A percentile compares a stretch with the other conserved stretches of the same genome.
phyloP scores from a whole-genome alignment of 2,329 filamentous ascomycete species.

The Apiospora saccharicola region DNA sequence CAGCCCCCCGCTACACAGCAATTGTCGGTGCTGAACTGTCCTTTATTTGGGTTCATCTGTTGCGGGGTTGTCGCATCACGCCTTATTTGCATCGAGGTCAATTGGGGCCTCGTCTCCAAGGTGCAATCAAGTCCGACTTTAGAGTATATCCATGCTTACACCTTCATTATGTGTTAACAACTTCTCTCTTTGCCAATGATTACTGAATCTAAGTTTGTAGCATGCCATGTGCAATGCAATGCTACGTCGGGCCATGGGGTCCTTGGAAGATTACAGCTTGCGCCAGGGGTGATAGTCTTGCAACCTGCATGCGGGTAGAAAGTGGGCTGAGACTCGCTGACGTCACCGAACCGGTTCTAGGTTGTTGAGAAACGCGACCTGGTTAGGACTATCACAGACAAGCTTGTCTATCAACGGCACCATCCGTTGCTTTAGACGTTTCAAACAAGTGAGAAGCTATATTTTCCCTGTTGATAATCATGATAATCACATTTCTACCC shows the following conservation, averaged over 20 bases:
- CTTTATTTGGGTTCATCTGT: background rate
- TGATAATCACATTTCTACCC: background rate
- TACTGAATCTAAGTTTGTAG: background rate
- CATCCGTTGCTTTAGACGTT: background rate
- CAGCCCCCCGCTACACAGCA: background rate
- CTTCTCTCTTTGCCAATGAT: no score
- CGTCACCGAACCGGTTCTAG: slow-evolving; percentile 1
- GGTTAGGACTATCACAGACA: background rate
- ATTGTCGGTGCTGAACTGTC: slow-evolving; percentile 1
- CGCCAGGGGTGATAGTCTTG: background rate
- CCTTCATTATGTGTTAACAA: no score
- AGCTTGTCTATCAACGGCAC: background rate
- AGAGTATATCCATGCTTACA: background rate
- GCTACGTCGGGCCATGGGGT: background rate
- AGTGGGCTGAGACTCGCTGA: slow-evolving; percentile 18
- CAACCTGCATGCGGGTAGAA: background rate
- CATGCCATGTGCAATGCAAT: background rate
- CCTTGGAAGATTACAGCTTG: slow-evolving; percentile 4
- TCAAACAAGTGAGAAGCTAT: background rate
- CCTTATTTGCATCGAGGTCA: slow-evolving; percentile 1
- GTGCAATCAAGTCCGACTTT: background rate
- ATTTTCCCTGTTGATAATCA: background rate
- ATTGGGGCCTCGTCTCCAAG: background rate
- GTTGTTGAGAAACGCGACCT: slow-evolving; percentile 1
- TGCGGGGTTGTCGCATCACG: slow-evolving; percentile 5